Conservation (phyloP, 192 early-diverging fungal species). For the Lobosporangium transversale region DNA sequence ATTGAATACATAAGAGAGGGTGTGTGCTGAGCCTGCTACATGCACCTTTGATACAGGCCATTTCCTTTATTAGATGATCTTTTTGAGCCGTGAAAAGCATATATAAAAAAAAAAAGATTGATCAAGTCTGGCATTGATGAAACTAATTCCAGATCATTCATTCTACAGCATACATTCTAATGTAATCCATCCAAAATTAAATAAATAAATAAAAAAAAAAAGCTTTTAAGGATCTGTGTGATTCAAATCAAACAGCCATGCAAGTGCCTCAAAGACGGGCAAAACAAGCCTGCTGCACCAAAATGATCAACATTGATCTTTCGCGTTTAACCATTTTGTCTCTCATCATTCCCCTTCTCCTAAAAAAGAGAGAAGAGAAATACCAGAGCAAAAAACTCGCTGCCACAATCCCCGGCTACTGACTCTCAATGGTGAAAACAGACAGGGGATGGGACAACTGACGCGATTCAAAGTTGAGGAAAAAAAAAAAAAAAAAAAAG, state of each 20-base stretch:
- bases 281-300: conserved; percentile 31
- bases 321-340: conserved; percentile 47
- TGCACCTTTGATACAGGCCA: too few relatives aligned
- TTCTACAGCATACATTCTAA: too few relatives aligned
- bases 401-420: conserved; percentile 1
- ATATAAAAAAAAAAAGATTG: too few relatives aligned
- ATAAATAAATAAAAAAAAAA: not conserved
- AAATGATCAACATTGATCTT: conserved; percentile 23
- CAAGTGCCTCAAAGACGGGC: too few relatives aligned
- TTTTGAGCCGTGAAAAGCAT: too few relatives aligned
- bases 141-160: too few relatives aligned
- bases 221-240: conserved; percentile 15
- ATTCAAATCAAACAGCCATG: conserved; percentile 37
- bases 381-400: conserved; percentile 45
- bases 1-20: too few relatives aligned
- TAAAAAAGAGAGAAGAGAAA: too few relatives aligned
- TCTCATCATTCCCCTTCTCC: conserved; percentile 16
- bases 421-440: conserved; percentile 32
- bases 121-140: too few relatives aligned
- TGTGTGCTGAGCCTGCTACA: too few relatives aligned
- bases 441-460: conserved; percentile 13
- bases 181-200: too few relatives aligned
- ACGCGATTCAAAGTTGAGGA: conserved; percentile 37
- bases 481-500: conserved; percentile 7
- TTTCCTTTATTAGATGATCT: too few relatives aligned